Conservation (phyloP, 768 basidiomycete genomes). For the Trametes meyenii region DNA sequence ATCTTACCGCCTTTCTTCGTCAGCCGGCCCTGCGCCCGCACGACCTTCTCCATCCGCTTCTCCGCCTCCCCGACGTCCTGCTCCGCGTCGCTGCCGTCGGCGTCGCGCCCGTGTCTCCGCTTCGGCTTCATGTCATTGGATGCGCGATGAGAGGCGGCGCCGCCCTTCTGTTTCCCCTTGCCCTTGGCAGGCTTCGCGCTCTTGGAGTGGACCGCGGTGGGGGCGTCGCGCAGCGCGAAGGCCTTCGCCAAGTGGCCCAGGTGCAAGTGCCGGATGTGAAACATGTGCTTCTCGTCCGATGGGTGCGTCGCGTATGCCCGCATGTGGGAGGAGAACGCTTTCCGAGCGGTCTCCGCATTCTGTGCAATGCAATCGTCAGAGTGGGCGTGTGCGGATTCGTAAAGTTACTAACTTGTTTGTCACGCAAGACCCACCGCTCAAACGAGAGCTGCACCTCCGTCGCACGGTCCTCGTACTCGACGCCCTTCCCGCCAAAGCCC, state of each 20-base stretch:
- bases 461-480: slow-evolving; percentile 85
- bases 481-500: slow-evolving; percentile 85
- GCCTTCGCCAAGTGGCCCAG: slow-evolving; percentile 93
- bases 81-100: slow-evolving; percentile 33
- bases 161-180: slow-evolving; percentile 19
- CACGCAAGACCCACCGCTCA: slow-evolving; percentile 86
- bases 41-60: slow-evolving; percentile 82
- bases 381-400: too few species aligned
- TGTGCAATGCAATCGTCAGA: slow-evolving; percentile 35
- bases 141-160: slow-evolving; percentile 3
- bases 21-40: slow-evolving; percentile 79
- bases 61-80: slow-evolving; percentile 55
- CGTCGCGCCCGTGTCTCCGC: slow-evolving; percentile 16
- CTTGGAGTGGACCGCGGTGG: slow-evolving; percentile 42
- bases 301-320: slow-evolving; percentile 98
- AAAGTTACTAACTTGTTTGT: slow-evolving; percentile 59
- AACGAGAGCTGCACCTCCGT: slow-evolving; percentile 96
- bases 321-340: slow-evolving; percentile 90
- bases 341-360: slow-evolving; percentile 79
- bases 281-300: slow-evolving; percentile 91
- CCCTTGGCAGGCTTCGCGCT: slow-evolving; percentile 22
- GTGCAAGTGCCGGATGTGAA: slow-evolving; percentile 93
- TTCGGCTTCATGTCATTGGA: neutral
- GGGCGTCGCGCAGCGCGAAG: slow-evolving; percentile 88
- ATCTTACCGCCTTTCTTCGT: slow-evolving; percentile 80